phyloP scores from a whole-genome alignment of 441 rosid species.

The Populus trichocarpa region DNA sequence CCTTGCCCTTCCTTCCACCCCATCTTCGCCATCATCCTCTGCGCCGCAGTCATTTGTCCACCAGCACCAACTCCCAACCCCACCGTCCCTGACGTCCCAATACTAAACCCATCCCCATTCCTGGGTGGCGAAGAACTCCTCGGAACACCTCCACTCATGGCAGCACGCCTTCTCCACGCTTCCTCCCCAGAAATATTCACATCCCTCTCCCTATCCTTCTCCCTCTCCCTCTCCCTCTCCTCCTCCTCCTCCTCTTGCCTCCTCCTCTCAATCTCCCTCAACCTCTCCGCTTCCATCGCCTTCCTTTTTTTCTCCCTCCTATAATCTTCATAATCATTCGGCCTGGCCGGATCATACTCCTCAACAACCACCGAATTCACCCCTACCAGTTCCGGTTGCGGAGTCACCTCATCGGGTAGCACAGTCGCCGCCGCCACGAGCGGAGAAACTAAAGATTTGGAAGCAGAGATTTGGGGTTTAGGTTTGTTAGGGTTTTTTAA shows the following conservation, averaged over 20 bases:
- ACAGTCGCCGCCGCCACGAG: conserved; percentile 2
- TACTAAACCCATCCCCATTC: conserved; percentile 49
- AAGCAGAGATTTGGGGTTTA: conserved; percentile 28
- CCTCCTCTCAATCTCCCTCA: conserved; percentile 67
- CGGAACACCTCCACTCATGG: conserved; percentile 66
- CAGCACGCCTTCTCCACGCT: conserved; percentile 92
- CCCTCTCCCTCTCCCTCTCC: conserved; percentile 45
- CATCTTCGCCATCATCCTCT: conserved; percentile 99
- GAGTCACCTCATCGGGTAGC: conserved; percentile 20
- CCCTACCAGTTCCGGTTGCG: conserved; percentile 77
- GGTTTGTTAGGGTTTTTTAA: conserved; percentile 59
- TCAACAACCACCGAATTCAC: conserved; percentile 72
- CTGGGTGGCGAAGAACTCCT: conserved; percentile 76
- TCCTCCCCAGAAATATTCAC: conserved; percentile 86
- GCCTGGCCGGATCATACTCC: conserved; percentile 83
- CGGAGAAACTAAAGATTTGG: conserved; percentile 17
- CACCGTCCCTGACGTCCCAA: conserved; percentile 77
- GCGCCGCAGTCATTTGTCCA: conserved; percentile 98
- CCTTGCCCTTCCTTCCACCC: conserved; percentile 99
- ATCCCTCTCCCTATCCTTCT: conserved; percentile 50
- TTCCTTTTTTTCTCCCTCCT: conserved; percentile 55
- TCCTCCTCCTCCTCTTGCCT: conserved; percentile 63
- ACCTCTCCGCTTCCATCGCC: conserved; percentile 65
- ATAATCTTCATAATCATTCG: conserved; percentile 74
- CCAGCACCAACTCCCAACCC: conserved; percentile 97